Percentiles rank a stretch among this genome's conserved stretches.
phyloP scores from a whole-genome alignment of 2,329 filamentous ascomycete genomes.

The Xylaria sp. region DNA sequence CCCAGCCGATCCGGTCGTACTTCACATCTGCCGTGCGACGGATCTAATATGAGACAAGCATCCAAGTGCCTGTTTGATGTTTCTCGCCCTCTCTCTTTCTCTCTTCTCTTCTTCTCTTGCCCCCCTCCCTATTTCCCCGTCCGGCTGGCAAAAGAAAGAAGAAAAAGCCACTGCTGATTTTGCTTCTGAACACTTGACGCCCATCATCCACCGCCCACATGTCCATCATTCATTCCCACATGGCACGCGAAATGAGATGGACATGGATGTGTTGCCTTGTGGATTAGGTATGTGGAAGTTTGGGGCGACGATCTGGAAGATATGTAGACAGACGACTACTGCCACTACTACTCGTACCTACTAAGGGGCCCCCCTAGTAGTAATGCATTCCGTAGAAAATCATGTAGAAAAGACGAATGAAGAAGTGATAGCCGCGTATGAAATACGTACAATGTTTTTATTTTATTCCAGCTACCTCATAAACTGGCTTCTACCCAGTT shows the following conservation, averaged over 20 bases:
- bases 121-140: background rate
- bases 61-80: conserved; percentile 24
- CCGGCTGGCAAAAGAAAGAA: conserved; percentile 1
- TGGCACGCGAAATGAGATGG: background rate
- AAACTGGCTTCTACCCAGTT: background rate
- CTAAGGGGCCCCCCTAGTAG: too few relatives aligned
- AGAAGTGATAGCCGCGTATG: too few relatives aligned
- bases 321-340: background rate
- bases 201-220: background rate
- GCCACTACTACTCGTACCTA: too few relatives aligned
- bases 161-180: background rate
- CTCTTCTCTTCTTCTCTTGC: background rate
- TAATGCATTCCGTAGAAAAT: too few relatives aligned
- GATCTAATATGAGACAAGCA: conserved; percentile 23
- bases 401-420: too few relatives aligned
- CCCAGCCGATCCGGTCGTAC: conserved; percentile 30
- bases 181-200: background rate
- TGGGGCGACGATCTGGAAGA: background rate
- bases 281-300: background rate
- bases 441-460: too few relatives aligned
- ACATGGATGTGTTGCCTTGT: background rate
- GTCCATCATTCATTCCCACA: background rate
- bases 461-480: background rate
- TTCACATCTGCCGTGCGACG: conserved; percentile 26
- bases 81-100: background rate